phyloP scores from a whole-genome alignment of 2,329 filamentous ascomycete species.

The Paraconiothyrium sp. region DNA sequence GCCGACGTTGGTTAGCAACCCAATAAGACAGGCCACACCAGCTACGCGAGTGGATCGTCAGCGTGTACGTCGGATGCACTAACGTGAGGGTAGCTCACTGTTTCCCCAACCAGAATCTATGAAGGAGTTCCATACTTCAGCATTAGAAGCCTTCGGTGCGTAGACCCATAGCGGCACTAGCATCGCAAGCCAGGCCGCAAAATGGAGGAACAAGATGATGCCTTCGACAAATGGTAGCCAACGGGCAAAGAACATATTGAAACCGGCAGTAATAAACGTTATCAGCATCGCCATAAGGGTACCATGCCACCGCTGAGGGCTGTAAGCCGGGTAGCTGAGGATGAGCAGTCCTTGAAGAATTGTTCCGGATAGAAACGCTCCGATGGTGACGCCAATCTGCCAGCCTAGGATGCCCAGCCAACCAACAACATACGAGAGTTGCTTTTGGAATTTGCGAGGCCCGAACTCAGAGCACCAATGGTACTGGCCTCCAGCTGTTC shows the following conservation, averaged over 20 bases:
- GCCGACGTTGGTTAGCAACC: neutral
- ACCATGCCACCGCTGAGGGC: slow-evolving; percentile 57
- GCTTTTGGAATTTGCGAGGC: slow-evolving; percentile 47
- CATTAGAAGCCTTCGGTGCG: neutral
- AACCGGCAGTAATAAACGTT: slow-evolving; percentile 46
- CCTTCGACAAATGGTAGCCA: slow-evolving; percentile 59
- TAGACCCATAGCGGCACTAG: slow-evolving; percentile 47
- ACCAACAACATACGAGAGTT: slow-evolving; percentile 51
- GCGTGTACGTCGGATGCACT: neutral
- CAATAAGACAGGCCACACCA: slow-evolving; percentile 21
- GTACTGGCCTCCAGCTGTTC: slow-evolving; percentile 16
- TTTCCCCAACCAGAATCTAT: slow-evolving; percentile 4
- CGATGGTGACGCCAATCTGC: slow-evolving; percentile 49
- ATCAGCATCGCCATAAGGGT: slow-evolving; percentile 60
- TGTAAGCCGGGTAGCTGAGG: slow-evolving; percentile 52
- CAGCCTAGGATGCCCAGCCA: slow-evolving; percentile 55
- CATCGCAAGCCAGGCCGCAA: slow-evolving; percentile 61
- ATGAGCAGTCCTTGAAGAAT: slow-evolving; percentile 44
- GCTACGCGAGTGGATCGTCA: slow-evolving; percentile 28
- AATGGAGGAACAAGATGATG: slow-evolving; percentile 57
- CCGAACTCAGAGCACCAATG: slow-evolving; percentile 45
- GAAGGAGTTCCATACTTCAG: neutral
- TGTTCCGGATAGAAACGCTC: slow-evolving; percentile 37
- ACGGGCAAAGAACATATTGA: slow-evolving; percentile 58
- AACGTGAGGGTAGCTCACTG: neutral